A percentile compares a stretch with the other conserved stretches of the same genome.
phyloP scores from a whole-genome alignment of 176 grass and related monocot species.

The Triticum monococcum region DNA sequence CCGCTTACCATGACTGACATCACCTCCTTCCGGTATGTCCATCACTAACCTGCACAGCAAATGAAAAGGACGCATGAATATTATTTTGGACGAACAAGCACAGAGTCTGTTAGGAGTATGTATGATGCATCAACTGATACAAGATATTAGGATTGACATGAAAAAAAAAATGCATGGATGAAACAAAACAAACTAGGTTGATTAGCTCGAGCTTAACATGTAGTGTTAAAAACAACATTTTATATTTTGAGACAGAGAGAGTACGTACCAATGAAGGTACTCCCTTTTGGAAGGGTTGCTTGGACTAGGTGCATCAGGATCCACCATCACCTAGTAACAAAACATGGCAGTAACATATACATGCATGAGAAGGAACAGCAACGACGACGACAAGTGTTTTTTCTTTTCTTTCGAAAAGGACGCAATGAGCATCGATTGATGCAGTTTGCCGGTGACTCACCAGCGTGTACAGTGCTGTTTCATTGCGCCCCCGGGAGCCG shows the following conservation, averaged over 20 bases:
- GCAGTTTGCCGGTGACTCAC: constrained; percentile 21
- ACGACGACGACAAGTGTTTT: too few species aligned
- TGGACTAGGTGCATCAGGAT: constrained; percentile 84
- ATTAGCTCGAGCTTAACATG: neutral
- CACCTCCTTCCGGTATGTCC: constrained; percentile 13
- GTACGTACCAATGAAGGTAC: constrained; percentile 80
- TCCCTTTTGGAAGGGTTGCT: constrained; percentile 73
- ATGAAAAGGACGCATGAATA: too few species aligned
- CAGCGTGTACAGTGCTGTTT: constrained; percentile 59
- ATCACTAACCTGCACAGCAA: neutral
- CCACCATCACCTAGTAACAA: constrained; percentile 61
- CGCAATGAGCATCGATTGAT: too few species aligned
- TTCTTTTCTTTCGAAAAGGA: too few species aligned
- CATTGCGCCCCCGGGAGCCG: constrained; percentile 9
- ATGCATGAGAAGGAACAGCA: neutral
- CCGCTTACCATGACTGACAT: constrained; percentile 50
- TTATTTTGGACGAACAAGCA: too few species aligned
- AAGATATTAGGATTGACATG: neutral
- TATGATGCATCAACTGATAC: too few species aligned
- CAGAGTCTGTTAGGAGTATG: too few species aligned
- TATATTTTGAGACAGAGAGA: too few species aligned
- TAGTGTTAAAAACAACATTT: too few species aligned
- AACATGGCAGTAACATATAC: neutral
- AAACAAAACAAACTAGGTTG: too few species aligned
- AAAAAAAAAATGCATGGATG: neutral